phyloP scores from a whole-genome alignment of 139 green algal genomes.

The Chlamydomonas sphaeroides region DNA sequence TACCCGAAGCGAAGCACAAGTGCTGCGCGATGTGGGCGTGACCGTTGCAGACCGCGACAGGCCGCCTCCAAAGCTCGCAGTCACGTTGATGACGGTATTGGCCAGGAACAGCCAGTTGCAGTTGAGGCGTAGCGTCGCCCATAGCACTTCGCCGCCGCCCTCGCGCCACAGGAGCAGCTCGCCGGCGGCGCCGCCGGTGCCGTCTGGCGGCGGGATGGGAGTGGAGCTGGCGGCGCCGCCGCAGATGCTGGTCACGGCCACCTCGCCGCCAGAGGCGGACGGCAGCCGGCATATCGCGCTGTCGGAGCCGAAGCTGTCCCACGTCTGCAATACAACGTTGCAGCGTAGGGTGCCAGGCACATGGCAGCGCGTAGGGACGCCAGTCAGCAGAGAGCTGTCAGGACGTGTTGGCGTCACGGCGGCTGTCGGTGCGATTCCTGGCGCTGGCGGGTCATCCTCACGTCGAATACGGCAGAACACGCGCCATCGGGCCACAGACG shows the following conservation, averaged over 20 bases:
- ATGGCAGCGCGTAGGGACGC: no score
- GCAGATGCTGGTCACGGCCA: background rate
- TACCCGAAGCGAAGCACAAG: no score
- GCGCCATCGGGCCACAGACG: no score
- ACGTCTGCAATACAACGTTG: background rate
- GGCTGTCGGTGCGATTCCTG: no score
- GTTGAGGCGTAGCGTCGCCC: background rate
- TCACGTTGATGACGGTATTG: background rate
- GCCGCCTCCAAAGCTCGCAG: background rate
- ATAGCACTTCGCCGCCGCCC: background rate
- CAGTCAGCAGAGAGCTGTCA: no score
- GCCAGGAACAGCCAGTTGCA: conserved; percentile 5
- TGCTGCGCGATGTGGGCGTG: no score
- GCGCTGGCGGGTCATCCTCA: no score
- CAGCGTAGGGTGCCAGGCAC: no score
- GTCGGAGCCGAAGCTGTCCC: background rate
- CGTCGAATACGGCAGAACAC: no score
- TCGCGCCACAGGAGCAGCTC: conserved; percentile 8
- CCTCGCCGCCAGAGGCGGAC: background rate
- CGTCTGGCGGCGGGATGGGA: background rate
- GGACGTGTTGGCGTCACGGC: no score
- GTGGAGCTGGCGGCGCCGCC: background rate
- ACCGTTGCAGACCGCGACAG: no score
- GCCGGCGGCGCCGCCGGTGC: background rate
- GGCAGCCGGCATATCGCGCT: background rate